Evolutionary conservation across 441 rosid species (phyloP), one percentile per base, ranked within the genome.

Genomic region (Breynia disticha): DNA sequence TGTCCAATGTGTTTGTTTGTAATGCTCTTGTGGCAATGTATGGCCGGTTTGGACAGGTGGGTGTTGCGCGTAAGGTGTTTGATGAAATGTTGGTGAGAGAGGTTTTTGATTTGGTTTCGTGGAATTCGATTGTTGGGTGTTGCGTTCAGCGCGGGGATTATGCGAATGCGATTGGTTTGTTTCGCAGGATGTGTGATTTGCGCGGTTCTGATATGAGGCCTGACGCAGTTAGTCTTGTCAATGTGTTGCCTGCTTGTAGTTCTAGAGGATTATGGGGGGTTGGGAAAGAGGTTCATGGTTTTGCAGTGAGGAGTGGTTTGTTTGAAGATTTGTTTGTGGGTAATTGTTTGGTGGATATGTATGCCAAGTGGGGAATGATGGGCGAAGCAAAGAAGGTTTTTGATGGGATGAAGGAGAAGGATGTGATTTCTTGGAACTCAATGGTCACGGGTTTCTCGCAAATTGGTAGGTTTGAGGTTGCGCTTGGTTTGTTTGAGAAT

Each of bases 381-480:
- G 70, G 72, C 16, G 84, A 76, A 52, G 96, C 93, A 3, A 62
- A 56, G 50, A 73, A 51, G 17, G 82, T 85, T 59, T 90, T 90
- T 46, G 56, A 68, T 15, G 47, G 68, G 56, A 90, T 85, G 82
- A 49, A 61, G 20, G 55, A 68, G 13, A 90, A 78, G 63, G 95
- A 90, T 75, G 83, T 84, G 16, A 86, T 90, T 60, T 83, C 97
- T 19, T 90, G 97, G 97, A 90, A 90, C 64, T 68, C 84, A n/a
- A 80, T 87, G 95, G 95, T 87, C 48, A 75, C 86, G 19, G 96
- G 87, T 47, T 90, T 74, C 66, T 83, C 96, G 18, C 90, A 77
- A 69, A 65, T 56, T 39, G 96, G 93, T 16, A 67, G 70, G 59
- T 84, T 81, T 22, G 82, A 81, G 15, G 83, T 81, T 56, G 95